A percentile compares a stretch with the other conserved stretches of the same genome.
Evolutionary conservation across 73 alveolate genomes (phyloP).

Genomic region (Durusdinium trenchii): DNA sequence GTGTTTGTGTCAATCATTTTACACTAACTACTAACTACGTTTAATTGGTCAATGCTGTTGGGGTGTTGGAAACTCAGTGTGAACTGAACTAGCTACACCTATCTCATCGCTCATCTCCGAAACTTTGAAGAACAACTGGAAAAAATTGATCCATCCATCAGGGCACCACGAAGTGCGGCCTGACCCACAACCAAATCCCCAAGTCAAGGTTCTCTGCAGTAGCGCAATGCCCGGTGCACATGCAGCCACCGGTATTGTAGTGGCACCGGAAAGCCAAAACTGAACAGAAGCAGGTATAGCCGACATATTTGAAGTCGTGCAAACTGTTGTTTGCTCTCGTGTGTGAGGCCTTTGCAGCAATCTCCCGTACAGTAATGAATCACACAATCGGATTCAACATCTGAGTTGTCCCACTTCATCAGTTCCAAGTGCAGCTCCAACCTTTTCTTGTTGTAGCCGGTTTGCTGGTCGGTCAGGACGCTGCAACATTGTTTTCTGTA

Average conservation of each 20-base stretch:
- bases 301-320: conserved; percentile 11
- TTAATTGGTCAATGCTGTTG: background rate
- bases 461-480: background rate
- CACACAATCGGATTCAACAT: background rate
- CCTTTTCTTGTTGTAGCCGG: too few relatives aligned
- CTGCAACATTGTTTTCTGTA: background rate
- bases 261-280: conserved; percentile 36
- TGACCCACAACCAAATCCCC: too few relatives aligned
- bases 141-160: too few relatives aligned
- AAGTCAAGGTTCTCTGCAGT: background rate
- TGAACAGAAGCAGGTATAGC: background rate
- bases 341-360: background rate
- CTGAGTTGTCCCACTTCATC: conserved; percentile 2
- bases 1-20: too few relatives aligned
- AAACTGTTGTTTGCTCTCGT: background rate
- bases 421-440: background rate
- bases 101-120: too few relatives aligned
- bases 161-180: too few relatives aligned
- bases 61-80: background rate
- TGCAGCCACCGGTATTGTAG: conserved; percentile 47
- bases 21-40: background rate
- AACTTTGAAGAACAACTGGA: too few relatives aligned
- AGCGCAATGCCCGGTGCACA: background rate
- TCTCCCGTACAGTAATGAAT: background rate
- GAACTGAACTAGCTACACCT: too few relatives aligned